These are phyloP conservation scores for Tagetes erecta DNA, from an alignment of 129 eudicot species.

Conservation along the genomic window DNA sequence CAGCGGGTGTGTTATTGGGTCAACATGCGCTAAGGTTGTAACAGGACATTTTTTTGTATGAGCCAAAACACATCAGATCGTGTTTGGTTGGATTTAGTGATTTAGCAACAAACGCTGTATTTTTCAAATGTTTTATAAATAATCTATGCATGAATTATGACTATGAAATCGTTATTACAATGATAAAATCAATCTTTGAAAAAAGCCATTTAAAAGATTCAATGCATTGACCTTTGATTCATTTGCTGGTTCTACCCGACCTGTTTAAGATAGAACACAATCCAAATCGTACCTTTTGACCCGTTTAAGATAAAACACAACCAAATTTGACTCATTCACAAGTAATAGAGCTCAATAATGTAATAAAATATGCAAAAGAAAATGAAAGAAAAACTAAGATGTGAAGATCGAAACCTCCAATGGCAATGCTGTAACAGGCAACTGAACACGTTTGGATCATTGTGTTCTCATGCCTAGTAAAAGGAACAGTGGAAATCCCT, in stretches of 20 bases:
- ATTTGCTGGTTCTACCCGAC: neutral
- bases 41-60: neutral
- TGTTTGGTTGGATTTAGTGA: neutral
- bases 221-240: neutral
- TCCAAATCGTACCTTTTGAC: neutral
- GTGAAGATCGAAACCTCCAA: slow-evolving; percentile 49
- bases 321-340: neutral
- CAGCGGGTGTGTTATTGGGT: neutral
- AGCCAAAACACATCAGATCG: neutral
- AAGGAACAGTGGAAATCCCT: slow-evolving; percentile 61
- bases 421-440: slow-evolving; percentile 75
- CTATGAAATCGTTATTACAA: neutral
- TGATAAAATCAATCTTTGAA: neutral
- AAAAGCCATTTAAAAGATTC: neutral
- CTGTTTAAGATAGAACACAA: neutral
- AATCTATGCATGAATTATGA: neutral
- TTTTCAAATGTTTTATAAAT: neutral
- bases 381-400: slow-evolving; percentile 4
- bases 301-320: neutral
- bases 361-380: neutral
- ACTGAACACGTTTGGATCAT: slow-evolving; percentile 87
- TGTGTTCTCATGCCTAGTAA: slow-evolving; percentile 81
- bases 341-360: neutral
- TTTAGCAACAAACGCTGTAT: neutral
- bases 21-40: neutral